A percentile compares a stretch with the other conserved stretches of the same genome.
These are phyloP conservation scores for Pseudozyma hubeiensis DNA, from an alignment of 1,284 basidiomycete species.

Conservation along the genomic window DNA sequence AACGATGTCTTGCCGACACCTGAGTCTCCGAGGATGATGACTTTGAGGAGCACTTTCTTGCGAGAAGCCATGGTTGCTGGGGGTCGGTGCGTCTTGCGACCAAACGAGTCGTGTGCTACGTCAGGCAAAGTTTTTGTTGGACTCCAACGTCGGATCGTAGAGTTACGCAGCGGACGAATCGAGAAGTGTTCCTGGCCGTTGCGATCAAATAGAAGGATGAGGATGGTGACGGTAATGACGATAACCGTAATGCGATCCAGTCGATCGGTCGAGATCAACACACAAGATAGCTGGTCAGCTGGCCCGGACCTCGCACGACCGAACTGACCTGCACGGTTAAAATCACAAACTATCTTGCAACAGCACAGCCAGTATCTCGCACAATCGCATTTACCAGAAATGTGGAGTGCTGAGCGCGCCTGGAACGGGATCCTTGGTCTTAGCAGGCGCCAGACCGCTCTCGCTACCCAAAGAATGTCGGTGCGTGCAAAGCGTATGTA, in stretches of 20 bases:
- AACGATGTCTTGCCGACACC: conserved; percentile 98
- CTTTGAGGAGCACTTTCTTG: conserved; percentile 88
- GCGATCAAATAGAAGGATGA: not conserved
- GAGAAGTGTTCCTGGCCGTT: not conserved
- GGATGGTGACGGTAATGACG: not conserved
- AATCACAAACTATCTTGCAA: not conserved
- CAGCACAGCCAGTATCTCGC: not conserved
- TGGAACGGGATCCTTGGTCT: not conserved
- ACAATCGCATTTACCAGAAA: conserved; percentile 1
- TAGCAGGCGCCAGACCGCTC: no score
- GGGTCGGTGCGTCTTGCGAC: not conserved
- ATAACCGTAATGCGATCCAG: not conserved
- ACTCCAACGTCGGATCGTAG: not conserved
- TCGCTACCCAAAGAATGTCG: no score
- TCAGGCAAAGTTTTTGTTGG: not conserved
- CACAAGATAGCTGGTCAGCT: conserved; percentile 11
- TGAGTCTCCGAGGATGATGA: conserved; percentile 67
- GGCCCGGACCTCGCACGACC: not conserved
- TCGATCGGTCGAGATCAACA: conserved; percentile 17
- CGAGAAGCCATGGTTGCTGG: conserved; percentile 71
- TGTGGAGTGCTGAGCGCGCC: conserved; percentile 9
- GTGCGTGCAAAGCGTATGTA: no score
- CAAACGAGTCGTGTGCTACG: not conserved
- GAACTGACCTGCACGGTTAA: not conserved
- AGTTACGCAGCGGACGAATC: not conserved